Conservation (phyloP, 2,329 filamentous ascomycete species). For the Stemphylium lycopersici region DNA sequence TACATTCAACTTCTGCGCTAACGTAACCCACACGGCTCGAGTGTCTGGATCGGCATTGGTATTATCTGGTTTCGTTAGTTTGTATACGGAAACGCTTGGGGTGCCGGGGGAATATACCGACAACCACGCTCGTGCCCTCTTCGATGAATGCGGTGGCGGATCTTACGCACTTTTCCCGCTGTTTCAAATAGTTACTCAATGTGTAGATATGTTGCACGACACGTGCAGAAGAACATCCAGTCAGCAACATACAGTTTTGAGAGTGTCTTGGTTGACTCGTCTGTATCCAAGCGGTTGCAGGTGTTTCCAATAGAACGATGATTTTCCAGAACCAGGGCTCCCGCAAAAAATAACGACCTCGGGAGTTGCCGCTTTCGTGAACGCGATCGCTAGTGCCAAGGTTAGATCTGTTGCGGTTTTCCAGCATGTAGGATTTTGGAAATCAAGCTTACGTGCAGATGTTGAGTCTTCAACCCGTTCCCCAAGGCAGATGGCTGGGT, state of each 20-base stretch:
- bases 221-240: slow-evolving; percentile 24
- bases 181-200: slow-evolving; percentile 45
- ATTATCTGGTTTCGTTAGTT: slow-evolving; percentile 69
- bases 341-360: slow-evolving; percentile 89
- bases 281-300: slow-evolving; percentile 80
- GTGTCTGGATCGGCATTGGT: slow-evolving; percentile 88
- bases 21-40: slow-evolving; percentile 75
- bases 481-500: slow-evolving; percentile 59
- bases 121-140: slow-evolving; percentile 71
- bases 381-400: slow-evolving; percentile 36
- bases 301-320: slow-evolving; percentile 82
- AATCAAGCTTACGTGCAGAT: slow-evolving; percentile 41
- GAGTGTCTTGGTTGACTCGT: slow-evolving; percentile 86
- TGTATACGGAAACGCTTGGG: slow-evolving; percentile 18
- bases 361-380: slow-evolving; percentile 66
- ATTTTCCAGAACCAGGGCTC: slow-evolving; percentile 89
- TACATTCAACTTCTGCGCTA: slow-evolving; percentile 73
- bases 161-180: slow-evolving; percentile 71
- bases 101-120: slow-evolving; percentile 65
- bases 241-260: slow-evolving; percentile 68
- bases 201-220: slow-evolving; percentile 28
- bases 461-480: slow-evolving; percentile 33
- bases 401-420: slow-evolving; percentile 26
- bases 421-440: slow-evolving; percentile 19
- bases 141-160: slow-evolving; percentile 70